Evolutionary conservation across 441 rosid species (phyloP), one percentile per base, ranked within the genome.

Genomic region (Bruguiera hainesii): DNA sequence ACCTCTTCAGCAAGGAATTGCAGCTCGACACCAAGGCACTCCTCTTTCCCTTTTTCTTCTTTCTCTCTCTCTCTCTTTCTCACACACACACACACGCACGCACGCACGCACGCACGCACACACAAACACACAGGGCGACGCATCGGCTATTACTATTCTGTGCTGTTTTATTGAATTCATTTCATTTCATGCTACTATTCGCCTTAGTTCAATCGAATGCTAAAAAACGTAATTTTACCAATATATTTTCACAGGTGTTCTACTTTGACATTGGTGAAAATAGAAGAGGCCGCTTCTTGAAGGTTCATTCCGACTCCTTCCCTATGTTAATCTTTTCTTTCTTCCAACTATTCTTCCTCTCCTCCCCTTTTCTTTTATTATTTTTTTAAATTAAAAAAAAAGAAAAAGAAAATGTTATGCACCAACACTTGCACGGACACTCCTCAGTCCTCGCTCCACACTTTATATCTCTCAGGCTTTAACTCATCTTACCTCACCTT

Each of bases 1-100:
- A 89, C 71, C 87, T 88, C 60, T 87, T 86, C 61, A 89, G 96
- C 89, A 93, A 93, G 78, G 98, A 93, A 69, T 83, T 93, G 72
- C 97, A 93, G 88, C 94, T 93, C 55, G 97, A 93, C 78, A 83
- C 94, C 80, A 93, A 93, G 89, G 96, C 63, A 74, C 7, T 21
- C 16, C 5, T 31, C 1, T 29, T 6, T 39, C 26, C 60, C 20
- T 21, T 7, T 64, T 16, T 57, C 29, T 50, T 5, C 6, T 49
- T 39, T 60, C 49, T 2, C 33, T 48, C 48, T 6, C 37, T 6
- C 37, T 33, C 37, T 37, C 46, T 10, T 15, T 9, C 15, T 0
- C 15, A 8, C 42, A 1, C 46, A 37, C 42, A 37, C 13, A 37
- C 42, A 37, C 42, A 37, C 11, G 0, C 23, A 23, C 23, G 1